Evolutionary conservation across 768 basidiomycete species (phyloP).

Genomic region (Lentinula boryana): DNA sequence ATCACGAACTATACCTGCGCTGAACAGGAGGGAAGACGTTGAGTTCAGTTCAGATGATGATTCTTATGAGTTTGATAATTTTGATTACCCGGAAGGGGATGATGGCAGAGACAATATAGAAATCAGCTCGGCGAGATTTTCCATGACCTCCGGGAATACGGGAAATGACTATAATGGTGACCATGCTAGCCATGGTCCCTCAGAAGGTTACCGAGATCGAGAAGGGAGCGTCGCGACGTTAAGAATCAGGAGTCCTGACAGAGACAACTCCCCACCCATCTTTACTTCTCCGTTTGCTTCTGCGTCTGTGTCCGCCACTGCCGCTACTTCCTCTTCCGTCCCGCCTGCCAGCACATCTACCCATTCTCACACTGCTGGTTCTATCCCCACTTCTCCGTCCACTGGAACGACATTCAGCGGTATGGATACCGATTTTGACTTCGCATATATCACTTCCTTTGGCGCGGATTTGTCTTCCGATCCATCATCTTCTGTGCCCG

Average conservation of each 20-base stretch:
- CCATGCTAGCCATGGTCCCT: constrained; percentile 32
- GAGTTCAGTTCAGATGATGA: constrained; percentile 47
- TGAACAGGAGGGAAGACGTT: constrained; percentile 7
- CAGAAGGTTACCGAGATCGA: constrained; percentile 32
- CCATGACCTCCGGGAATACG: constrained; percentile 9
- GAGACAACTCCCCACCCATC: not conserved
- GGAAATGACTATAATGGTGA: constrained; percentile 13
- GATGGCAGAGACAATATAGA: constrained; percentile 36
- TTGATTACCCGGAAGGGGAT: constrained; percentile 25
- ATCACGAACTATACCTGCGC: constrained; percentile 7
- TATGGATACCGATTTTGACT: not conserved
- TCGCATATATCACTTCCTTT: constrained; percentile 5
- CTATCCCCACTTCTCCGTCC: not conserved
- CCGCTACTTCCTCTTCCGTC: not conserved
- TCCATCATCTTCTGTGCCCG: constrained; percentile 12
- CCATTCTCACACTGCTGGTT: not conserved
- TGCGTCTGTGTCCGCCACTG: not conserved
- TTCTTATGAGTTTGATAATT: constrained; percentile 17
- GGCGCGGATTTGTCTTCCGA: not conserved
- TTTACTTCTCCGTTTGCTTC: not conserved
- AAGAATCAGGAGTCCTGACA: constrained; percentile 26
- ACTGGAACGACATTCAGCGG: not conserved
- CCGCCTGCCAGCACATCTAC: not conserved
- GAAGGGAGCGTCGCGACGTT: constrained; percentile 55
- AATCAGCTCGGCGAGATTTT: constrained; percentile 29